phyloP scores from a whole-genome alignment of 129 eudicot genomes.

The Arctium minus region DNA sequence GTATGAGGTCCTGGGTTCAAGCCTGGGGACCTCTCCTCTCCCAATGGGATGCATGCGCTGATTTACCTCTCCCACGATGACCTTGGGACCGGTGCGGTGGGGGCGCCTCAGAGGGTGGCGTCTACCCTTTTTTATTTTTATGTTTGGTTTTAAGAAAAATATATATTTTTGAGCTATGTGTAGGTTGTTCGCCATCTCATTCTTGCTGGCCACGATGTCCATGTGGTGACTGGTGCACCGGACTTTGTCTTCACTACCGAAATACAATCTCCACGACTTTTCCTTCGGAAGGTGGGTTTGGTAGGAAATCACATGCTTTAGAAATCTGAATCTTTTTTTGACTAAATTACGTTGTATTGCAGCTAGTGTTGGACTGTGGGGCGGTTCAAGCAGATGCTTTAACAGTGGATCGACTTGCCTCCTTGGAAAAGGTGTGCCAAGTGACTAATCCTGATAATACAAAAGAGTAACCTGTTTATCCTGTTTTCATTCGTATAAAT shows the following conservation, averaged over 20 bases:
- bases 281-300: slow-evolving; percentile 77
- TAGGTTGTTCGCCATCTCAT: slow-evolving; percentile 95
- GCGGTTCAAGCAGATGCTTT: slow-evolving; percentile 99
- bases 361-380: slow-evolving; percentile 94
- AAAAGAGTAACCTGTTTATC: background rate
- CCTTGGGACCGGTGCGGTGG: too few species aligned
- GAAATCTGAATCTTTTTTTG: background rate
- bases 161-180: background rate
- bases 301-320: background rate
- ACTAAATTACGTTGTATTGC: background rate
- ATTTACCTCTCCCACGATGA: too few species aligned
- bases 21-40: too few species aligned
- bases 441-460: background rate
- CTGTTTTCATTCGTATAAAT: background rate
- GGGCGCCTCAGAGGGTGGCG: too few species aligned
- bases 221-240: slow-evolving; percentile 97
- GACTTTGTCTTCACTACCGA: slow-evolving; percentile 83
- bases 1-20: too few species aligned
- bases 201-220: slow-evolving; percentile 98
- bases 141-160: background rate
- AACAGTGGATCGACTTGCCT: slow-evolving; percentile 97
- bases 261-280: slow-evolving; percentile 87
- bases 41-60: too few species aligned
- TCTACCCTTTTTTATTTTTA: too few species aligned
- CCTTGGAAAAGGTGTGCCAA: slow-evolving; percentile 69